phyloP scores from a whole-genome alignment of 345 rosid genomes.

The Carallia brachiata region DNA sequence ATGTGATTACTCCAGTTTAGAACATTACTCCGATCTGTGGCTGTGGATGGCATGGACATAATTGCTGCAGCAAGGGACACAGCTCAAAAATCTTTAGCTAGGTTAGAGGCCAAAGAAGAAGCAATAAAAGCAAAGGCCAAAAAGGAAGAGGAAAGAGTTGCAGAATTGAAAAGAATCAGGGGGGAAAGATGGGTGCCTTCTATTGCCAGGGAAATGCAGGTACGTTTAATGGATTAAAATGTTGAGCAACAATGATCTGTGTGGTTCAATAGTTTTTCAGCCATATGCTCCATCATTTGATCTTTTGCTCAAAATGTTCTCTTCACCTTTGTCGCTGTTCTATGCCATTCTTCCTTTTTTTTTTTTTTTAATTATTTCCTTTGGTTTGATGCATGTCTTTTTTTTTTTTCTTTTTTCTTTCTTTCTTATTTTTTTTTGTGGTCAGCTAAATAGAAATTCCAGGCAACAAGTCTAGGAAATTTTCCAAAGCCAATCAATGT shows the following conservation, averaged over 20 bases:
- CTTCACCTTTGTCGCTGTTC: neutral
- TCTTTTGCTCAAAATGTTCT: neutral
- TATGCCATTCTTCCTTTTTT: neutral
- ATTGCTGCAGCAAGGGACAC: slow-evolving; percentile 57
- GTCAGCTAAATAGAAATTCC: slow-evolving; percentile 17
- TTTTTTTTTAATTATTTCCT: neutral
- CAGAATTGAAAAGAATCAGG: slow-evolving; percentile 61
- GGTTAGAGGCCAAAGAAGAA: slow-evolving; percentile 61
- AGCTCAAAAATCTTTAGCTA: slow-evolving; percentile 48
- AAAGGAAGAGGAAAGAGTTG: slow-evolving; percentile 72
- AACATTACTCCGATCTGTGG: slow-evolving; percentile 43
- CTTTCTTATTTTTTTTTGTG: neutral
- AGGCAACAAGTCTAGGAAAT: slow-evolving; percentile 11
- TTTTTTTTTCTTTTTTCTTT: neutral
- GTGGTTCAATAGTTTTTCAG: neutral
- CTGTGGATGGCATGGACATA: slow-evolving; percentile 65
- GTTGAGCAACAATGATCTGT: neutral
- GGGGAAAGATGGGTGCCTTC: slow-evolving; percentile 92
- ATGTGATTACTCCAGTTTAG: slow-evolving; percentile 47
- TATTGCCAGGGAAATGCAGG: slow-evolving; percentile 54
- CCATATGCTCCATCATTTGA: neutral
- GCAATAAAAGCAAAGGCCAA: slow-evolving; percentile 72
- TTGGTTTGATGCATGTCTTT: neutral
- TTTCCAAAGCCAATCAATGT: neutral
- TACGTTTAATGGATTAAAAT: slow-evolving; percentile 13